Evolutionary conservation across 768 basidiomycete genomes (phyloP).

Genomic region (Mycena vitilis): DNA sequence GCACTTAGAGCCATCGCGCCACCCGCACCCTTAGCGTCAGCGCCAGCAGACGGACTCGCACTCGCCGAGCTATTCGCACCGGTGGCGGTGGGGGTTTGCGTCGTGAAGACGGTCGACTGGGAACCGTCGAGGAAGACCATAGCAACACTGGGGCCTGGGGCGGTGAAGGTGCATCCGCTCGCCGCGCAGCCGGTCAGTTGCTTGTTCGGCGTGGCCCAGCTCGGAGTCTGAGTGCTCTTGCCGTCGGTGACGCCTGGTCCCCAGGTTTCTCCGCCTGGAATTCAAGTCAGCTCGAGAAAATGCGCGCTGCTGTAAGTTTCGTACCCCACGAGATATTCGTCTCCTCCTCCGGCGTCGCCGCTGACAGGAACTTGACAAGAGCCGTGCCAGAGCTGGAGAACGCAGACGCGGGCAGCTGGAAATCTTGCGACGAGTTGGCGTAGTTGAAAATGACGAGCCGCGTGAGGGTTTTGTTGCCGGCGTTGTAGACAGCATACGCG

Average conservation of each 20-base stretch:
- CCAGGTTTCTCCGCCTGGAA: slow-evolving; percentile 57
- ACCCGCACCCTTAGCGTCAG: neutral
- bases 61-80: neutral
- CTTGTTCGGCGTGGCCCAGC: slow-evolving; percentile 52
- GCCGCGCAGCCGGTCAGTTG: slow-evolving; percentile 49
- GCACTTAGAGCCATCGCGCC: slow-evolving; percentile 8
- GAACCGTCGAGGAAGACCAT: slow-evolving; percentile 51
- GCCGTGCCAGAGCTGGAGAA: slow-evolving; percentile 37
- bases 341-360: slow-evolving; percentile 59
- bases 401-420: slow-evolving; percentile 51
- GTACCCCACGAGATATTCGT: slow-evolving; percentile 67
- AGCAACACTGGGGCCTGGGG: slow-evolving; percentile 62
- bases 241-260: slow-evolving; percentile 53
- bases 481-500: slow-evolving; percentile 72
- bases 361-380: slow-evolving; percentile 60
- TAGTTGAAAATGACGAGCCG: slow-evolving; percentile 64
- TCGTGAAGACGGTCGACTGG: slow-evolving; percentile 4
- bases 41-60: neutral
- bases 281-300: neutral
- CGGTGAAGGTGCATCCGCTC: slow-evolving; percentile 57
- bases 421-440: slow-evolving; percentile 56
- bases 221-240: slow-evolving; percentile 45
- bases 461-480: slow-evolving; percentile 53
- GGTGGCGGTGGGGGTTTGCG: neutral
- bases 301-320: too few species aligned